Base-by-base conservation (phyloP, 768 basidiomycete genomes). In the Calocera viscosa region DNA sequence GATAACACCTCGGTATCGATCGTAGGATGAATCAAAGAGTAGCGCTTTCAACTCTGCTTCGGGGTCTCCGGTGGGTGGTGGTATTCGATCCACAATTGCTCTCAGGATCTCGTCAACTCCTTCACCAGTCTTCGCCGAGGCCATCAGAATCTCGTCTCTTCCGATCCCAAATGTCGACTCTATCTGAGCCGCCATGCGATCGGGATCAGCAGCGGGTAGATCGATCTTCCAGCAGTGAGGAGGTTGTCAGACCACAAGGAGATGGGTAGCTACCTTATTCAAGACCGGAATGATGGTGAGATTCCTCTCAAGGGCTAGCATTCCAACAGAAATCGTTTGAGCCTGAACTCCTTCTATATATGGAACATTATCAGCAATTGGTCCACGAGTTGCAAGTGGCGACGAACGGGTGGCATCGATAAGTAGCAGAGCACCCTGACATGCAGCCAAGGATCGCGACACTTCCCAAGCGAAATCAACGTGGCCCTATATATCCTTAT, bases 391-490 rank as follows among this genome's bases (percentile, higher is more conserved):
- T 7, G 14, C 33, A 65, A 11, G 24, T 12, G 3, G 26, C 8
- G n/a, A 66, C 71, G 40, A 65, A 79, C 78, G 94, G 65, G 91
- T 92, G n/a, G 92, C 91, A 73, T 99, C 96, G 1, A 98, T 94
- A 71, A 97, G 77, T 10, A 83, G 73, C 28, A 87, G 68, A 2
- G 91, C 95, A 10, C 96, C 96, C 78, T 99, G 91, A 70, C 90
- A 96, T 34, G 95, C 93, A 2, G 92, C 87, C 41, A 98, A 78
- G 30, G 91, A 93, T 63, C 96, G 84, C 17, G 92, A 89, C 35
- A 99, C 92, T 76, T 98, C 95, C 86, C 93, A 96, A 67, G 91
- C 84, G 77, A 99, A 99, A 78, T 99, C 96, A 39, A 97, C 96
- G 77, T 99, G 96, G 1, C 96, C 94, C 84, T 90, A 69, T 8